Evolutionary conservation across 257 asterid species (phyloP), one percentile per base, ranked within the genome.

Genomic region (Lycium ferocissimum): DNA sequence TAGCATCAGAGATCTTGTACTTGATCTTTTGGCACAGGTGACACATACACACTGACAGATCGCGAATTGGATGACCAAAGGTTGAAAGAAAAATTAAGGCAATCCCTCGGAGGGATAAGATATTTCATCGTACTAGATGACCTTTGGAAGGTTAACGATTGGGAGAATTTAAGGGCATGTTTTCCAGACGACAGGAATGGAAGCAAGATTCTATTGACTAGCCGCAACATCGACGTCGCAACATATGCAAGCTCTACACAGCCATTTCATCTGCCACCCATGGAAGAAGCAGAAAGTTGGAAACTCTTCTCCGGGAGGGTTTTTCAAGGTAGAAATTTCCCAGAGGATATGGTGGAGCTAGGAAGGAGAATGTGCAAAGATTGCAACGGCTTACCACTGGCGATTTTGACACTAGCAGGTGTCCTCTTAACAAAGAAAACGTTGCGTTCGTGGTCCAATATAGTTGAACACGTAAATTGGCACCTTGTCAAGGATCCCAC

Each of bases 321-420:
- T 14, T 84, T 87, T 5, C 40, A 75, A n/a, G 82, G 59, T 26
- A 63, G 73, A 15, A 66, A 47, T 33, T 87, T 85, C 85, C 90
- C 87, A 47, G 15, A 65, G 4, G 86, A 85, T 69, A 81, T 89
- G 40, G 83, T 20, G 56, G 85, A 76, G 18, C 53, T 87, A 20
- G 92, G 92, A 9, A 80, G 54, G 20, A 72, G 62, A n/a, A 89
- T 89, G 59, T 90, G 85, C 1, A 76, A 84, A 37, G 84, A 84
- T 65, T 89, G 92, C 35, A 54, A 79, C 11, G 90, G 92, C 20
- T 85, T 89, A 10, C 90, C 90, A 13, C 81, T 89, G 17, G 89
- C 92, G 5, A 81, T 87, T 53, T 85, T 87, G 66, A 88, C 87
- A 13, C 66, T 89, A 7, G 80, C 87, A 4, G 88, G 91, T 15